Evolutionary conservation across 2,329 filamentous ascomycete genomes (phyloP).

Genomic region (Fusarium sp.): DNA sequence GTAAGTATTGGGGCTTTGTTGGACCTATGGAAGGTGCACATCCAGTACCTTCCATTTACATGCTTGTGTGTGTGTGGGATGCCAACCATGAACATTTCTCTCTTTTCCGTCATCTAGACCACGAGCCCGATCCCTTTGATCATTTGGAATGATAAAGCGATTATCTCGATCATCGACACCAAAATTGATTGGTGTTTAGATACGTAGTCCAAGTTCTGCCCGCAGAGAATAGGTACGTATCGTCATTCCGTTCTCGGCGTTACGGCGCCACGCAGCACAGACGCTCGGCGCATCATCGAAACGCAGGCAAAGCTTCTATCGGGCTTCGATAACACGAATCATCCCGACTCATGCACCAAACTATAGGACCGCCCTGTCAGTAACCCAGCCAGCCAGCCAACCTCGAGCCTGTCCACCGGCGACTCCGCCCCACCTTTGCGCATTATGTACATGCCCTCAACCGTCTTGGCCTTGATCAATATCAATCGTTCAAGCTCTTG

Average conservation of each 20-base stretch:
- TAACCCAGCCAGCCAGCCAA: constrained; percentile 21
- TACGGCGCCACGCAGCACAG: constrained; percentile 36
- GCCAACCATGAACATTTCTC: not conserved
- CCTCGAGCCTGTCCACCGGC: constrained; percentile 38
- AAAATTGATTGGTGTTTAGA: not conserved
- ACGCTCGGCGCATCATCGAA: constrained; percentile 34
- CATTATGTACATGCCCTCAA: constrained; percentile 9
- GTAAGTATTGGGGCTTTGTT: not conserved
- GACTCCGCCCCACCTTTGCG: constrained; percentile 43
- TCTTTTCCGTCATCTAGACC: not conserved
- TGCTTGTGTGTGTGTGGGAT: not conserved
- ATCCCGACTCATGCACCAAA: constrained; percentile 39
- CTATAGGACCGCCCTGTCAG: constrained; percentile 29
- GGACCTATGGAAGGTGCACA: not conserved
- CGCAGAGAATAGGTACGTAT: not conserved
- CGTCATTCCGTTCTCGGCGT: constrained; percentile 35
- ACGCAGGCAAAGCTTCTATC: constrained; percentile 47
- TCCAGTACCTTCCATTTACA: not conserved
- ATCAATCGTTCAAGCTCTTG: constrained; percentile 22
- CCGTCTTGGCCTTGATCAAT: constrained; percentile 18
- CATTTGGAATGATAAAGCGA: constrained; percentile 9
- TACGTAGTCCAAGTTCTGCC: constrained; percentile 6
- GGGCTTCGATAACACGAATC: constrained; percentile 49
- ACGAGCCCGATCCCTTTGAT: not conserved
- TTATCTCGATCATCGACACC: constrained; percentile 3